Evolutionary conservation across 805 yeast genomes (phyloP), one percentile per base, ranked within the genome.

Genomic region (Lachancea lanzarotensis): DNA sequence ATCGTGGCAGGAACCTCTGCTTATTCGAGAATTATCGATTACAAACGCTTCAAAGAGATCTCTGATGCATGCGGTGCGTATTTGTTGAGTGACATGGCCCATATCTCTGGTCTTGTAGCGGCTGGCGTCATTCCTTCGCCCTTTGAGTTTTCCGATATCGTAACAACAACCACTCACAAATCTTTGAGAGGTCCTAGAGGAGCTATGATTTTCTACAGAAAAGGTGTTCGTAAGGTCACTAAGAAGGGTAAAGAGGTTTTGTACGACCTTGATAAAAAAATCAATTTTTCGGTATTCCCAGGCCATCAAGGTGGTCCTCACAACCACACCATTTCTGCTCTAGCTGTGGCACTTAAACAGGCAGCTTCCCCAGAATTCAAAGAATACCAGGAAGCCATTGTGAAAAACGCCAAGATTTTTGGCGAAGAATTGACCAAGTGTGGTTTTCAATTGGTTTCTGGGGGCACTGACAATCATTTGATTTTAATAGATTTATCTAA

Each of bases 261-360:
- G 42, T 90, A 88, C 66, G 96, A 91, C 59, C 78, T 91, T 62
- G 98, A 91, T 70, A 79, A 81, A 63, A 84, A 81, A 65, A 89
- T 91, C 70, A 91, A 91, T 77, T 91, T 91, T 65, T 87, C 96
- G 27, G 98, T 91, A 45, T 91, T 91, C 86, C 98, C 98, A 56
- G 98, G 95, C 53, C 98, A 91, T 69, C 98, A 91, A 75, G 98
- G 98, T 74, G 98, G 98, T 63, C 98, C 98, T 55, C 98, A 91
- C 70, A 91, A 91, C 74, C 97, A 91, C 71, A 91, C 98, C 57
- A 91, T 91, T 62, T 81, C 96, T 52, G 98, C 98, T 17, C 75
- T 91, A 57, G 95, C 98, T 27, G 91, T 89, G 46, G 98, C 98
- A 32, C 77, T 91, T 60, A 87, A 87, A 64, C 98, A 91, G 74